Evolutionary conservation across 257 asterid species (phyloP), one percentile per base, ranked within the genome.

Genomic region (Fraxinus pennsylvanica): DNA sequence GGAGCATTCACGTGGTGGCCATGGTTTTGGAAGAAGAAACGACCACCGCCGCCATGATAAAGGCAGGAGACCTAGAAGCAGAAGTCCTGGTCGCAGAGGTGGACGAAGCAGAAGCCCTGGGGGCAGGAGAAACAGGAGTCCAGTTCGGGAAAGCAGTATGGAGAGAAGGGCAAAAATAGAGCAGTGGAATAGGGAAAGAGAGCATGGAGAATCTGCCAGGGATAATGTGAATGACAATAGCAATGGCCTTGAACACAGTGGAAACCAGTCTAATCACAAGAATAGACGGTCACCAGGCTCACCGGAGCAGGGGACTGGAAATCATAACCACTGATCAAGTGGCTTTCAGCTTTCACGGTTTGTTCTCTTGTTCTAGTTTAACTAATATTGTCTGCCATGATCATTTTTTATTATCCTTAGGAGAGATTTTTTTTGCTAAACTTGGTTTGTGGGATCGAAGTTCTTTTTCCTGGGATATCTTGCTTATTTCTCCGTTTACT

Each of bases 41-140:
- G 94, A 86, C 74, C 83, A 78, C 67, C 94, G 88, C 75, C 83
- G 86, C 85, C 87, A 82, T 80, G 96, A 90, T 41, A 89, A 92
- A 81, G 89, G 93, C 19, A 87, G 17, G 97, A 89, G 81, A 19
- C 66, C 25, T 19, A 19, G 66, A 57, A 57, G 96, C 89, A 87
- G 93, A 84, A 89, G 92, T 77, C 92, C 95, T 6, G 88, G 89
- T 74, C 82, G 92, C 59, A 88, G 92, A 85, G 85, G 88, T 50
- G 93, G 91, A 67, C 84, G 91, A 65, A 92, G 94, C 88, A 83
- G 90, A 87, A 92, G 95, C 76, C 97, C 96, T 45, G 87, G 79
- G 35, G 90, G 88, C 14, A 85, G 97, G 85, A 87, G 94, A 84
- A 92, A 84, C 76, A 81, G 94, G 84, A 87, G 89, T 63, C 90